Evolutionary conservation across 73 alveolate genomes (phyloP).

Genomic region (Loxodes magnus): DNA sequence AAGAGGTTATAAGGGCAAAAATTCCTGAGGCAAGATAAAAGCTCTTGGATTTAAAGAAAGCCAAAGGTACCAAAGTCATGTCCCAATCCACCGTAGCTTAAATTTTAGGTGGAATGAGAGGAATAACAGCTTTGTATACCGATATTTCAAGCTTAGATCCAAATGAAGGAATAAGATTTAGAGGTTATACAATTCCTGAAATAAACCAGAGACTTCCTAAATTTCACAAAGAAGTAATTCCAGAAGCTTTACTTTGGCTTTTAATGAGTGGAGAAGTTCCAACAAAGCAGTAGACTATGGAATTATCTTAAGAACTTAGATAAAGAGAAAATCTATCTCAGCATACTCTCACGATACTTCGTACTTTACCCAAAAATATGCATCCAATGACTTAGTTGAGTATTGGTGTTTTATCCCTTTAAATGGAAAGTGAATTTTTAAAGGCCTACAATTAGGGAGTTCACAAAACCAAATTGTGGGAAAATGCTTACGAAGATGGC

Average conservation of each 20-base stretch:
- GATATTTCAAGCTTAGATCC: constrained; percentile 56
- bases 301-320: constrained; percentile 14
- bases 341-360: constrained; percentile 19
- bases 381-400: constrained; percentile 79
- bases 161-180: constrained; percentile 53
- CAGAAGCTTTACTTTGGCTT: constrained; percentile 55
- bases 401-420: constrained; percentile 49
- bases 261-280: constrained; percentile 67
- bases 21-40: constrained; percentile 18
- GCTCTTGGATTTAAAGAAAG: constrained; percentile 24
- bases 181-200: constrained; percentile 60
- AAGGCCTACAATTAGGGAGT: constrained; percentile 48
- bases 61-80: constrained; percentile 16
- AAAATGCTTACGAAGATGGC: constrained; percentile 60
- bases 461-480: constrained; percentile 64
- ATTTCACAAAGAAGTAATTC: constrained; percentile 49
- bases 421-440: constrained; percentile 45
- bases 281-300: constrained; percentile 16
- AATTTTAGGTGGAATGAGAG: constrained; percentile 74
- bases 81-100: constrained; percentile 38
- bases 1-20: constrained; percentile 17
- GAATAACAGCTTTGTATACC: constrained; percentile 39
- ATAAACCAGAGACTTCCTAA: constrained; percentile 38
- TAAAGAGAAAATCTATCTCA: constrained; percentile 21
- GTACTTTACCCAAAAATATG: constrained; percentile 34